Percentiles rank a stretch among this genome's conserved stretches.
These are phyloP conservation scores for Verbascum thapsus DNA, from an alignment of 257 asterid genomes.

Conservation along the genomic window DNA sequence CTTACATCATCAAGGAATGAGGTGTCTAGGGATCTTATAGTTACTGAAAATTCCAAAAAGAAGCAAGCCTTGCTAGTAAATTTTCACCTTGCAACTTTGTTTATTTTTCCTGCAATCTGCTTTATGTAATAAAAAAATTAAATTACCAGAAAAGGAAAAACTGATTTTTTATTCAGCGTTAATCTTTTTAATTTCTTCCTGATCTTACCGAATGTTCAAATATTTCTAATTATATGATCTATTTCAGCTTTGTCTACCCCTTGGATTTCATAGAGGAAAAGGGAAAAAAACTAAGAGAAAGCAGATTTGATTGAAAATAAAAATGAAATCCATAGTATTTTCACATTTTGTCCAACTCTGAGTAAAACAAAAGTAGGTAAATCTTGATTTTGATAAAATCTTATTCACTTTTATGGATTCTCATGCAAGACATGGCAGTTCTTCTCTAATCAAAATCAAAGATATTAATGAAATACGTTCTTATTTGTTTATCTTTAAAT, in stretches of 20 bases:
- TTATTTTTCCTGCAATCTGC: conserved; percentile 24
- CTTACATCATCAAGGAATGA: conserved; percentile 94
- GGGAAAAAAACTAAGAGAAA: background rate
- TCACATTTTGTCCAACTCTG: conserved; percentile 3
- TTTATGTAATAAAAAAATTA: no score
- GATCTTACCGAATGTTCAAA: background rate
- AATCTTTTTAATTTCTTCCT: no score
- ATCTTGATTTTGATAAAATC: conserved; percentile 8
- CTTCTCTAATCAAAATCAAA: conserved; percentile 4
- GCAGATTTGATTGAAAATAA: conserved; percentile 2
- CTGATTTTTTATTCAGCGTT: background rate
- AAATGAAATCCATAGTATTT: conserved; percentile 8
- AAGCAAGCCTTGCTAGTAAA: conserved; percentile 93
- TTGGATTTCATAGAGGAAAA: background rate
- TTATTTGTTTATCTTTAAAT: conserved; percentile 12
- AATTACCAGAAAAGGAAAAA: no score
- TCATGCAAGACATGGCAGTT: conserved; percentile 15
- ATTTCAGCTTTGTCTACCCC: background rate
- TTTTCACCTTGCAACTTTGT: no score
- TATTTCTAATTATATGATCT: background rate
- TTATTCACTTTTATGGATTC: conserved; percentile 8
- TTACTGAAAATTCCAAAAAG: conserved; percentile 76
- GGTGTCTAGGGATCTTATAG: conserved; percentile 96
- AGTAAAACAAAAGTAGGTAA: conserved; percentile 5
- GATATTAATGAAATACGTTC: conserved; percentile 8